Base-by-base conservation (phyloP, 179 eudicot species). In the Carnegiea gigantea region DNA sequence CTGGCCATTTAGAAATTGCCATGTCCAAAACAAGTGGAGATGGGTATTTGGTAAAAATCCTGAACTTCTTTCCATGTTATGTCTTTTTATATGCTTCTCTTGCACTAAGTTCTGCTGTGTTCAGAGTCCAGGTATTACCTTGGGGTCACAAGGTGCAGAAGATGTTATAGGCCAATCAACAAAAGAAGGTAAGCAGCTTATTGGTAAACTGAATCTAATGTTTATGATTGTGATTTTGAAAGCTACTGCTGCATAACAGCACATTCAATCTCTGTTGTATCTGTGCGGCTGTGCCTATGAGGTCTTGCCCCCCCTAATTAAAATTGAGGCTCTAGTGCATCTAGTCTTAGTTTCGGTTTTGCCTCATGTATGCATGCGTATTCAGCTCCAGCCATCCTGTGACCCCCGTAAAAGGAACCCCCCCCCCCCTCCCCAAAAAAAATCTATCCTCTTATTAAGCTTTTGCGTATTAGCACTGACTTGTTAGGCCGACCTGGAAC, bases 81-180 rank as follows among this genome's bases (percentile, higher is more conserved):
- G 67, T 57, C 26, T 14, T 40, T n/a, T 72, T 70, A 49, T 15
- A 57, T 33, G 43, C 70, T 24, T 15, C 20, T 54, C 24, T 33
- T 46, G 12, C 26, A 21, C 59, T 68, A 49, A 79, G 6, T 18
- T 28, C 0, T 57, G 20, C 24, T 79, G 67, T 48, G 76, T 86
- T 51, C 83, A 91, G 94, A 74, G 59, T 77, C 83, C 80, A 76
- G 89, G 88, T 40, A 59, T 80, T 67, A 81, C 85, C 64, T 59
- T 57, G 73, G 88, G 83, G 71, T 73, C 82, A 80, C 87, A 86
- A 28, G 38, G 84, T 76, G 70, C 85, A 44, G 84, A 82, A 76
- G 88, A 79, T 70, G 21, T 76, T 80, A 82, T 80, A 81, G 79
- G 83, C 78, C 88, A 85, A 75, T 59, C 85, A 0, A 70, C 79